Evolutionary conservation across 306 rosid species (phyloP), one percentile per base, ranked within the genome.

Genomic region (Pachyrhizus erosus): DNA sequence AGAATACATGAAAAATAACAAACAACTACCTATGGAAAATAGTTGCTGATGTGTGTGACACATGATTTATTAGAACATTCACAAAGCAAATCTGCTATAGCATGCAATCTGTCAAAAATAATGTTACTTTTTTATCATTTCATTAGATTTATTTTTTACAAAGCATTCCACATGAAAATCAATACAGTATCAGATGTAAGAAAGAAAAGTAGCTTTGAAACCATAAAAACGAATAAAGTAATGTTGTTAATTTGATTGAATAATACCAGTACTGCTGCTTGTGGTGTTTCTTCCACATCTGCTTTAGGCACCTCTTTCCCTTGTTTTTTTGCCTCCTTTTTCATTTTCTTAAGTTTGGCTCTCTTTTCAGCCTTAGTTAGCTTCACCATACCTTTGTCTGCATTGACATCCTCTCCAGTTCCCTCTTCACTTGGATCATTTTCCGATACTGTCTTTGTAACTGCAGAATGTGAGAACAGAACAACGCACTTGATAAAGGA

Each of bases 281-380:
- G 99, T 26, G 97, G 87, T 26, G 92, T 87, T 86, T 87, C 88
- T 79, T 88, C 83, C 62, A 74, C 86, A 57, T 89, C 97, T 11
- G 52, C 79, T 79, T 77, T 67, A 18, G 83, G 80, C 80, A 45
- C 77, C 64, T 87, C 97, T 71, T 88, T 94, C 75, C 91, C 97
- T 82, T 87, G 93, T 45, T 96, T 93, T 73, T 91, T 96, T 8
- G 82, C 89, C 87, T 89, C 97, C 81, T 85, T 96, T 87, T 33
- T 90, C 71, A 69, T 57, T 86, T 92, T 93, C 81, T 96, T 96
- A 21, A 88, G 92, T 82, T 96, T 96, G 66, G 94, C 92, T 81
- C 97, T 90, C 90, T 75, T 92, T 79, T 93, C 99, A 37, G 92
- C 91, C 87, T 96, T 96, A 43, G 92, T 92, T 75, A 89, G 72